These are phyloP conservation scores for Samsoniella hepiali DNA, from an alignment of 2,329 filamentous ascomycete species.

Conservation along the genomic window DNA sequence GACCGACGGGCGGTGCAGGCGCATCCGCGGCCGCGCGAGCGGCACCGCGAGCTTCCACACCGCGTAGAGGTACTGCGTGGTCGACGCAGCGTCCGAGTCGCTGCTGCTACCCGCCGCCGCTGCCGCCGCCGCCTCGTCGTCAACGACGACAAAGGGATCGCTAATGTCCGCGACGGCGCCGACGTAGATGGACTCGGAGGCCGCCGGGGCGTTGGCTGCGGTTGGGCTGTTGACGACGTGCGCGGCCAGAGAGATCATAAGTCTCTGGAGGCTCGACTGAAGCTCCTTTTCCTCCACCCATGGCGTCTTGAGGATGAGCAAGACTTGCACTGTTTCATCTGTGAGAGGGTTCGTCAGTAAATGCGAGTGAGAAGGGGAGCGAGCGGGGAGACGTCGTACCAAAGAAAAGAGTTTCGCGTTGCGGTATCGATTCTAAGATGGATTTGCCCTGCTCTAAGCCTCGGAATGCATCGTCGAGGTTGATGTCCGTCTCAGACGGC, in stretches of 20 bases:
- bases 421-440: slow-evolving; percentile 55
- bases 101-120: slow-evolving; percentile 13
- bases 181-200: slow-evolving; percentile 56
- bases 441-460: slow-evolving; percentile 41
- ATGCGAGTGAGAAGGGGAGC: slow-evolving; percentile 36
- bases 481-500: slow-evolving; percentile 53
- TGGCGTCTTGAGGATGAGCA: slow-evolving; percentile 65
- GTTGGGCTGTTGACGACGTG: slow-evolving; percentile 59
- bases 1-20: slow-evolving; percentile 63
- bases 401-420: slow-evolving; percentile 66
- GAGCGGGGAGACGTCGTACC: slow-evolving; percentile 47
- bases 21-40: slow-evolving; percentile 57
- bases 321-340: slow-evolving; percentile 72
- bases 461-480: slow-evolving; percentile 51
- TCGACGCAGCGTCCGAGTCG: slow-evolving; percentile 25
- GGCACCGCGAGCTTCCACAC: slow-evolving; percentile 61
- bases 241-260: slow-evolving; percentile 65
- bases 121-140: slow-evolving; percentile 30
- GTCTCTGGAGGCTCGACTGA: slow-evolving; percentile 55
- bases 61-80: slow-evolving; percentile 45
- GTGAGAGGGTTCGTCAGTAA: slow-evolving; percentile 29
- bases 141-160: slow-evolving; percentile 50
- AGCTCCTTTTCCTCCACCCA: slow-evolving; percentile 55
- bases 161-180: slow-evolving; percentile 48
- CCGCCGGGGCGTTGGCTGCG: slow-evolving; percentile 40